phyloP scores from a whole-genome alignment of 495 filamentous ascomycete genomes.

The Penicillium goetzii region DNA sequence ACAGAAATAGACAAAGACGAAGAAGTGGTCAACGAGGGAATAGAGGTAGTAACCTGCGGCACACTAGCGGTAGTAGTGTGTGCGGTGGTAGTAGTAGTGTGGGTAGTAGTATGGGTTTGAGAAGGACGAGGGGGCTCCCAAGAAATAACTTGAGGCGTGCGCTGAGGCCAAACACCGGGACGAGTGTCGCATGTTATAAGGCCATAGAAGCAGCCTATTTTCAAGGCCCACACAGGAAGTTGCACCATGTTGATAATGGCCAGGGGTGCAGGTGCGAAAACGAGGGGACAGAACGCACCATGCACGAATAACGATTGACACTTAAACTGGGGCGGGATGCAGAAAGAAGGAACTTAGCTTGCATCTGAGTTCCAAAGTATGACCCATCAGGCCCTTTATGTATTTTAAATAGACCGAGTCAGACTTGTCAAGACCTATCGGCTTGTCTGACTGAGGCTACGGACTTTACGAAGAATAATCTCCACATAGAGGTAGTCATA shows the following conservation, averaged over 20 bases:
- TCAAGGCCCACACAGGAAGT: constrained; percentile 32
- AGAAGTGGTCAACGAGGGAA: constrained; percentile 13
- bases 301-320: constrained; percentile 34
- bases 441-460: constrained; percentile 17
- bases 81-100: constrained; percentile 19
- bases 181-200: constrained; percentile 47
- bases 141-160: constrained; percentile 31
- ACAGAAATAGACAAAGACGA: constrained; percentile 1
- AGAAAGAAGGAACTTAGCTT: constrained; percentile 20
- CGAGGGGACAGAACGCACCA: constrained; percentile 28
- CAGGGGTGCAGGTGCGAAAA: constrained; percentile 19
- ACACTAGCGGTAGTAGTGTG: constrained; percentile 11
- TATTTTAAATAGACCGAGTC: constrained; percentile 1
- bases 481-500: constrained; percentile 12
- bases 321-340: constrained; percentile 13
- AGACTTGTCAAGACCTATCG: constrained; percentile 19
- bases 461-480: constrained; percentile 4
- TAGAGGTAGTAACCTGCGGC: constrained; percentile 5
- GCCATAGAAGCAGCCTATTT: constrained; percentile 39
- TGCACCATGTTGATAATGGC: constrained; percentile 36
- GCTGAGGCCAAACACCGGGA: constrained; percentile 39
- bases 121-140: constrained; percentile 26
- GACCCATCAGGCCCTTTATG: constrained; percentile 22
- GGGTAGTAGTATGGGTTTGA: constrained; percentile 2
- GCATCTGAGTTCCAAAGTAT: constrained; percentile 17